These are phyloP conservation scores for Lupinus albus DNA, from an alignment of 306 rosid species.

Conservation along the genomic window DNA sequence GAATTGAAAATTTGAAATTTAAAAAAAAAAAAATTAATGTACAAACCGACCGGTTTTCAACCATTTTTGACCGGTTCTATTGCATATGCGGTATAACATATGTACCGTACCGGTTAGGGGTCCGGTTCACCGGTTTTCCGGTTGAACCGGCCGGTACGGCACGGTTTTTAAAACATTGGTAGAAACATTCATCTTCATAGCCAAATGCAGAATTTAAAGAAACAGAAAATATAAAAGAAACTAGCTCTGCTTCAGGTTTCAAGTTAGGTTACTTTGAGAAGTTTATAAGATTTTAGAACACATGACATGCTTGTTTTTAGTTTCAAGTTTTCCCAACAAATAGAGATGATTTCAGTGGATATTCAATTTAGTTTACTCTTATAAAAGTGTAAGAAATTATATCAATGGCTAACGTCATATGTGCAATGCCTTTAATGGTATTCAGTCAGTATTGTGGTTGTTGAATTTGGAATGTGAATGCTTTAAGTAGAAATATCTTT, in stretches of 20 bases:
- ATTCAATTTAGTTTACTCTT: not conserved
- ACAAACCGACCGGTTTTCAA: no score
- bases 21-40: no score
- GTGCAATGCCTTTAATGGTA: not conserved
- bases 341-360: not conserved
- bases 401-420: not conserved
- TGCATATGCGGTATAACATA: no score
- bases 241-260: slow-evolving; percentile 8
- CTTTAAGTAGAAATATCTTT: not conserved
- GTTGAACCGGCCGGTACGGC: no score
- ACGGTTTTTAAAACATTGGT: no score
- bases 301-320: not conserved
- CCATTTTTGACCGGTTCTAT: no score
- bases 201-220: not conserved
- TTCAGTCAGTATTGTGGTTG: not conserved
- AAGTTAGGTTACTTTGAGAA: not conserved
- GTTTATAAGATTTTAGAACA: not conserved
- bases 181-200: slow-evolving; percentile 1
- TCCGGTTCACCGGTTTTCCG: no score
- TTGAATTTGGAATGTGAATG: not conserved
- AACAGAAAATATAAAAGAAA: not conserved
- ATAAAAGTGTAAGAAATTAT: not conserved
- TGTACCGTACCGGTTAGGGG: no score
- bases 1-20: no score
- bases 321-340: not conserved